Evolutionary conservation across 2,329 filamentous ascomycete species (phyloP), one percentile per base, ranked within the genome.

Genomic region (Phialophora expanda): DNA sequence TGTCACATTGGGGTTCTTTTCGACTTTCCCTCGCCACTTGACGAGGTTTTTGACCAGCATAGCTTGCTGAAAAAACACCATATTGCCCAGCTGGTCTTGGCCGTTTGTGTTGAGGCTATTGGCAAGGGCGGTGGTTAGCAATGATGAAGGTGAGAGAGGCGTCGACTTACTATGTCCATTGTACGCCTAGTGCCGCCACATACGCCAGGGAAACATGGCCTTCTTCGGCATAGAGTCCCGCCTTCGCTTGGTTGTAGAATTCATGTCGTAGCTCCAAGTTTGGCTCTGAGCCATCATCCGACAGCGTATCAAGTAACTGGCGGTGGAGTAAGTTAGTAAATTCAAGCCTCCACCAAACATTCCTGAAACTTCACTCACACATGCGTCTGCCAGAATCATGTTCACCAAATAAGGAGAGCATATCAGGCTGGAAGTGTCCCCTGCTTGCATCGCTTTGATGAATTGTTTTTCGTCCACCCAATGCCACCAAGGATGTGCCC

Each of bases 361-460:
- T n/a, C 6, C 17, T 34, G 2, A 61, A 44, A 26, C 61, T 46
- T 17, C 34, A 73, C 75, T 64, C 70, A 76, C 75, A 70, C 76
- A 75, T 38, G 75, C 74, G 58, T 75, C 73, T 46, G 66, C 66
- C 17, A 68, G 57, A 28, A 68, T 68, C 62, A 62, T 65, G 50
- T 78, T 78, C 41, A 77, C 76, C 56, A 78, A 66, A 53, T 75
- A 77, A 2, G 75, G 74, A 0, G 75, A 75, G 67, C 76, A 78
- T 14, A 64, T 51, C n/a, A 61, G 62, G 26, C 63, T 65, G 2
- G 69, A 68, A 8, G 72, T 24, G 20, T 75, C 66, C 5, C 73
- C 73, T 17, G 74, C 68, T 64, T 68, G 69, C 77, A 79, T 79
- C 32, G 76, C 76, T 34, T 70, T 66, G 11, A 79, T 61, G 59